Percentiles rank a stretch among this genome's conserved stretches.
Evolutionary conservation across 441 rosid genomes (phyloP).

Genomic region (Euphorbia schlechtendalii): DNA sequence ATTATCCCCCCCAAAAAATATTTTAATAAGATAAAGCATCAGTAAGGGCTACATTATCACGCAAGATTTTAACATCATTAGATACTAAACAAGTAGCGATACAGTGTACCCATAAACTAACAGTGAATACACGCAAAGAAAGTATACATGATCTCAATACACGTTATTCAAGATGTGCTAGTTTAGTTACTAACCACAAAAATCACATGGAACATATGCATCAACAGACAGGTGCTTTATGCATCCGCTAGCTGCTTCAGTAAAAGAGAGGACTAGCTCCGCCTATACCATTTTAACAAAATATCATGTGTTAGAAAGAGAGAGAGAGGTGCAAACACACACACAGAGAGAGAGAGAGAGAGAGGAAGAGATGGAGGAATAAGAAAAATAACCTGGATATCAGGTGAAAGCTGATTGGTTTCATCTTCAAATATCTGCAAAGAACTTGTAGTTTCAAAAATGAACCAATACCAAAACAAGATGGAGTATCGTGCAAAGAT

Average conservation of each 20-base stretch:
- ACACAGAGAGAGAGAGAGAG: slow-evolving; percentile 15
- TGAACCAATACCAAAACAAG: slow-evolving; percentile 12
- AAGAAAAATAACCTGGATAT: slow-evolving; percentile 48
- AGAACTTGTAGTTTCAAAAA: slow-evolving; percentile 20
- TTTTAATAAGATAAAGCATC: too few species aligned
- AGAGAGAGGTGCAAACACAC: too few species aligned
- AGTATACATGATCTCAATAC: neutral
- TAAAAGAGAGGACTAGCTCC: slow-evolving; percentile 66
- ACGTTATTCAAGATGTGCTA: neutral
- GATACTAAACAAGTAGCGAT: neutral
- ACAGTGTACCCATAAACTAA: neutral
- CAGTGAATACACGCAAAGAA: neutral
- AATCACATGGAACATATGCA: slow-evolving; percentile 74
- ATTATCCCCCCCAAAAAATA: too few species aligned
- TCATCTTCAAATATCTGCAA: slow-evolving; percentile 72
- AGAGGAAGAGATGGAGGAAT: slow-evolving; percentile 7
- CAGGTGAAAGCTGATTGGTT: slow-evolving; percentile 42
- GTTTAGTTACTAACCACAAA: slow-evolving; percentile 5
- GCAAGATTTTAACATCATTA: neutral
- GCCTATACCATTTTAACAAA: slow-evolving; percentile 35
- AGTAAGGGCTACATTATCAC: neutral
- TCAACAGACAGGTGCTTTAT: slow-evolving; percentile 62
- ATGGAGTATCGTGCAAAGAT: neutral
- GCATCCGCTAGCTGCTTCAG: slow-evolving; percentile 86
- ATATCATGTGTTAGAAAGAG: slow-evolving; percentile 13